Percentiles rank a stretch among this genome's conserved stretches.
phyloP scores from a whole-genome alignment of 306 rosid genomes.

The Sicyos edulis region DNA sequence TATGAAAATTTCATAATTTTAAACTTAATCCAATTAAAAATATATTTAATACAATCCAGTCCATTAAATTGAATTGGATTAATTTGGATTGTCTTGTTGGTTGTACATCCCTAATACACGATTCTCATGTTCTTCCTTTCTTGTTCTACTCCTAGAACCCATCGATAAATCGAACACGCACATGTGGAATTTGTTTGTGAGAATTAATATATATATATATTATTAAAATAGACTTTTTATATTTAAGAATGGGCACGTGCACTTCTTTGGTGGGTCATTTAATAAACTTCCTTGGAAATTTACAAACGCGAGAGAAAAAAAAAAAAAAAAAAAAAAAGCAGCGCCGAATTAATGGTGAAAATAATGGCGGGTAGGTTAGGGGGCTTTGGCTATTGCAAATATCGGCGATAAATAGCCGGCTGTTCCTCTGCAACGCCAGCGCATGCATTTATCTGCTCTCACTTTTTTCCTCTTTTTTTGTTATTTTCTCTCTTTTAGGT shows the following conservation, averaged over 20 bases:
- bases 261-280: background rate
- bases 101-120: too few species aligned
- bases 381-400: background rate
- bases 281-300: background rate
- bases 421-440: conserved; percentile 1
- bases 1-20: too few species aligned
- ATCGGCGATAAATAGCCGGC: background rate
- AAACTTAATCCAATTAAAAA: too few species aligned
- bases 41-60: too few species aligned
- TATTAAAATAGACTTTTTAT: too few species aligned
- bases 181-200: background rate
- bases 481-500: background rate
- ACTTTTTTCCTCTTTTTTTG: too few species aligned
- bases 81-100: too few species aligned
- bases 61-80: too few species aligned
- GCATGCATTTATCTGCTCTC: background rate
- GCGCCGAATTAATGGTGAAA: background rate
- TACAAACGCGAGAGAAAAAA: background rate
- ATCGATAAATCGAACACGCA: too few species aligned
- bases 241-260: background rate
- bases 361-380: background rate
- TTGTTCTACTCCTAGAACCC: background rate
- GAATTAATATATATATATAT: too few species aligned
- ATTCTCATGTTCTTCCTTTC: background rate
- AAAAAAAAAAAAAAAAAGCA: background rate